Percentiles rank a stretch among this genome's conserved stretches.
phyloP scores from a whole-genome alignment of 176 grass and related monocot genomes.

The Coix lacrymajobi region DNA sequence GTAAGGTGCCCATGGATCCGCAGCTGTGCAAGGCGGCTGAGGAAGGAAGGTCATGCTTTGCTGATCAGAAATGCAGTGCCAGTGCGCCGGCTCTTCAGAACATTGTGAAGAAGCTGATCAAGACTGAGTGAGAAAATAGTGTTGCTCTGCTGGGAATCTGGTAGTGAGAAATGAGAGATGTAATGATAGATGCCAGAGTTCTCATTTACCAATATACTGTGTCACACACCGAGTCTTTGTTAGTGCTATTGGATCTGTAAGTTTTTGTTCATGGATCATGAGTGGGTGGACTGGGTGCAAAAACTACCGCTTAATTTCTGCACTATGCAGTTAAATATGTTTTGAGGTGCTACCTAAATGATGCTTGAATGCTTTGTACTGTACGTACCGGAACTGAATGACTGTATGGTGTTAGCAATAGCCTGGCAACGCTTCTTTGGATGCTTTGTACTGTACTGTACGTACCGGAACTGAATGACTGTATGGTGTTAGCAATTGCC shows the following conservation, averaged over 20 bases:
- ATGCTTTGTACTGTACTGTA: neutral
- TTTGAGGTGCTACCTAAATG: neutral
- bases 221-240: neutral
- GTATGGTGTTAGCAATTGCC: neutral
- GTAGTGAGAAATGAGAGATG: neutral
- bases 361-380: neutral
- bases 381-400: neutral
- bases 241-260: neutral
- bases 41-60: conserved; percentile 92
- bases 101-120: conserved; percentile 74
- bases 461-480: neutral
- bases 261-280: neutral
- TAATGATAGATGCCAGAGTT: neutral
- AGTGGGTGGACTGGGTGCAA: neutral
- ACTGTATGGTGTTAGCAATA: neutral
- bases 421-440: neutral
- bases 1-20: conserved; percentile 91
- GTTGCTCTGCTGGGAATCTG: neutral
- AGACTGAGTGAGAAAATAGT: conserved; percentile 11
- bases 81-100: conserved; percentile 68
- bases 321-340: neutral
- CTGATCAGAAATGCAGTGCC: conserved; percentile 62
- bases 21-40: conserved; percentile 84
- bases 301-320: neutral
- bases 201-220: neutral